Evolutionary conservation across 768 basidiomycete species (phyloP).

Genomic region (Nidula microcarpa): DNA sequence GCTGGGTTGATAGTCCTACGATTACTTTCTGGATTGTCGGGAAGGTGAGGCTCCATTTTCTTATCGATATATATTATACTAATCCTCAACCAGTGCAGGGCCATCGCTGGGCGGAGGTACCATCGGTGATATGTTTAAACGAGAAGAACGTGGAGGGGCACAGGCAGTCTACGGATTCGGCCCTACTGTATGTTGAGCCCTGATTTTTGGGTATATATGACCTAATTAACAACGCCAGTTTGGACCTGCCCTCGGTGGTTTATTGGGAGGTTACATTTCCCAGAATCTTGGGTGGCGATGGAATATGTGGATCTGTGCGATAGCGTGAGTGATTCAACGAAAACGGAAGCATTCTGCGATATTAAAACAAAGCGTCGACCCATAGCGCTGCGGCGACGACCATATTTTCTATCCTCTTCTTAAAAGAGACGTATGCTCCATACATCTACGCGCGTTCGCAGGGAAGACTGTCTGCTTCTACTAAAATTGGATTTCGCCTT

Average conservation of each 20-base stretch:
- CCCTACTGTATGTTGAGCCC: not conserved
- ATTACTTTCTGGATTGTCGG: not conserved
- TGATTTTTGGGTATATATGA: not conserved
- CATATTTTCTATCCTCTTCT: not conserved
- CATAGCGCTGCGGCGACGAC: not conserved
- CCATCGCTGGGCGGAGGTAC: not conserved
- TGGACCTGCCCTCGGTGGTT: not conserved
- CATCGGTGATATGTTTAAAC: not conserved
- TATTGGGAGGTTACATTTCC: not conserved
- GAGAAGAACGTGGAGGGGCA: not conserved
- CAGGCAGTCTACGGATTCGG: not conserved
- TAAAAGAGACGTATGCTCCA: not conserved
- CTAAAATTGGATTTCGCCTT: not conserved
- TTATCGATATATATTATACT: not conserved
- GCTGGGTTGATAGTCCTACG: not conserved
- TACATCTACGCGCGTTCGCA: not conserved
- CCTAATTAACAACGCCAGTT: not conserved
- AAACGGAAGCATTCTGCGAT: not conserved
- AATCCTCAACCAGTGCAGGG: not conserved
- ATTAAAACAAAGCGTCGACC: not conserved
- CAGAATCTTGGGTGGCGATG: not conserved
- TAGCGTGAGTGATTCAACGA: not conserved
- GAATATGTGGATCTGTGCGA: not conserved
- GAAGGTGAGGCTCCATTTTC: not conserved
- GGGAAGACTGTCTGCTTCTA: not conserved